Evolutionary conservation across 495 filamentous ascomycete species (phyloP), one percentile per base, ranked within the genome.

Genomic region (Beverwykella pulmonaria): DNA sequence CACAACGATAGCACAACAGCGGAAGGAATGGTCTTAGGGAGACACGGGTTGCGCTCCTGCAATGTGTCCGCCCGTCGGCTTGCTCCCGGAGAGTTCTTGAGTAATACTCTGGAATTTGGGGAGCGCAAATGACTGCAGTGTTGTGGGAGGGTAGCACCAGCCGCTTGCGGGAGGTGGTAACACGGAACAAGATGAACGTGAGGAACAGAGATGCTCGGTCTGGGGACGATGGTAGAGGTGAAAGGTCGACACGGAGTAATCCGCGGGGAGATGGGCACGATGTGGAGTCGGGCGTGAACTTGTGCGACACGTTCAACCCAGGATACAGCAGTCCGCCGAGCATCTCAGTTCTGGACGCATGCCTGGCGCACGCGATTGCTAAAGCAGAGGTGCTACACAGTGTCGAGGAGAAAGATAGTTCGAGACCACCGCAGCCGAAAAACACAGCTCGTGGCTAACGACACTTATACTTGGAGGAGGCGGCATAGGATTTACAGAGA

Each of bases 11-110:
- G 17, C 17, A 44, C 39, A 14, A 44, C 17, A 52, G 58, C n/a
- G 47, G 19, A 23, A 60, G 39, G 39, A 30, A 29, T 1, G 58
- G n/a, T 5, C 5, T 27, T 22, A 27, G n/a, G 44, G 25, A 19
- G 22, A 52, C 53, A 58, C 62, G 44, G 53, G 41, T 53, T 36
- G 23, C 20, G 41, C 41, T 49, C 54, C 62, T 58, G 53, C 56
- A 17, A 53, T 65, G 62, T 58, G 12, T 39, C 29, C 27, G 19
- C 17, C 54, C 62, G 53, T 27, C 62, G 62, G 62, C n/a, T 65
- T 39, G 44, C 15, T 47, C n/a, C 53, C 62, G 44, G 25, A 30
- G 17, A 27, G 62, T 50, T 41, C 22, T 36, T 49, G 41, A 22
- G 32, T 41, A 29, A 59, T 6, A 8, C 20, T 12, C 17, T 27